Base-by-base conservation (phyloP, 2,329 filamentous ascomycete genomes). In the Fusarium chuoi region DNA sequence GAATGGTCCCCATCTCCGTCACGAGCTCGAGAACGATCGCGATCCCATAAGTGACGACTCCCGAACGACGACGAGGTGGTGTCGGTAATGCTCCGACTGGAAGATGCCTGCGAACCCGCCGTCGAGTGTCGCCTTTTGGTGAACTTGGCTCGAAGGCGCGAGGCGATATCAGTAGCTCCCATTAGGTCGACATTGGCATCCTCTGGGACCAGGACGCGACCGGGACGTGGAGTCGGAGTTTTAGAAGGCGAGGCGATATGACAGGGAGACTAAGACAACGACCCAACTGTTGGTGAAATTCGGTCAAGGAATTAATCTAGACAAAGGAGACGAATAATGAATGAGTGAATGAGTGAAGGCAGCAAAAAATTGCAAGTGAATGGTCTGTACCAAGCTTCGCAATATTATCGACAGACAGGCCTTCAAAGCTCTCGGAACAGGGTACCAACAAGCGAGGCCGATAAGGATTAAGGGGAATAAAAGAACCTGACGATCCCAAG, bases 91-190 rank as follows among this genome's bases (percentile, higher is more conserved):
- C 79, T 73, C 74, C 72, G 77, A 61, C 73, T 81, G 58, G 81
- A 81, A 58, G 84, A 82, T 38, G 79, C 75, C 65, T 83, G 73
- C 44, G 84, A 82, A 51, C 80, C 79, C 36, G 81, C 75, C 39
- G 80, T 79, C 62, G 85, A 86, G 65, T 84, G 82, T 72, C 85
- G 82, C 68, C 79, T 75, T 48, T 84, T 80, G 62, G 83, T 80
- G 68, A 87, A 83, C 71, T 83, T 85, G 75, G 85, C 84, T 78
- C 84, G 83, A 76, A 88, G 82, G 71, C 85, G 85, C 71, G 85
- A 83, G 75, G 81, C 83, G 64, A 87, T 78, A 71, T 86, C 84
- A 42, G 78, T 75, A 61, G 76, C 74, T 67, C 84, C 85, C 85
- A 87, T 87, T 62, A 70, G 62, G 56, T 71, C 59, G 60, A 72